phyloP scores from a whole-genome alignment of 176 grass and related monocot species.

The Elaeis guineensis region DNA sequence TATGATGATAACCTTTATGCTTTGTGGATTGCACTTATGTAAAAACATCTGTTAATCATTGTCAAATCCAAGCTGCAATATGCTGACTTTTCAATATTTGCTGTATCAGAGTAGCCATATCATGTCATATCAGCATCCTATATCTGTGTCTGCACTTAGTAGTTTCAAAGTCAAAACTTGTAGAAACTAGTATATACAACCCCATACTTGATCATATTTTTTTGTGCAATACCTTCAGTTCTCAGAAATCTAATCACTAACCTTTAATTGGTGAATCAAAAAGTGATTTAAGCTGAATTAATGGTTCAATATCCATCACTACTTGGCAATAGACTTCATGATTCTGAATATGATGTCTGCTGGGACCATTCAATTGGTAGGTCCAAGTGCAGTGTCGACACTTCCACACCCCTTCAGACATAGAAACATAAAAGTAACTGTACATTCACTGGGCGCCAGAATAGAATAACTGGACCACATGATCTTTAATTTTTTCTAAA shows the following conservation, averaged over 20 bases:
- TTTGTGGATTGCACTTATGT: too few species aligned
- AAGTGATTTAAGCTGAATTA: slow-evolving; percentile 34
- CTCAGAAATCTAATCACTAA: slow-evolving; percentile 36
- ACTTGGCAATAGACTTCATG: slow-evolving; percentile 46
- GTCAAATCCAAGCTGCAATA: too few species aligned
- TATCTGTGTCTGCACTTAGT: too few species aligned
- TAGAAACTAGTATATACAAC: too few species aligned
- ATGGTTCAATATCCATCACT: slow-evolving; percentile 22
- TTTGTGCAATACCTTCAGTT: too few species aligned
- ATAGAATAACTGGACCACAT: background rate
- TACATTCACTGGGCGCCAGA: slow-evolving; percentile 4
- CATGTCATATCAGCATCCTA: too few species aligned
- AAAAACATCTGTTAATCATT: too few species aligned
- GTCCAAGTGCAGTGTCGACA: slow-evolving; percentile 68
- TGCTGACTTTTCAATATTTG: too few species aligned
- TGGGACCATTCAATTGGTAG: slow-evolving; percentile 39
- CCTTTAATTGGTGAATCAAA: slow-evolving; percentile 40
- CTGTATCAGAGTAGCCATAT: too few species aligned
- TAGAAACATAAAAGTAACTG: slow-evolving; percentile 39
- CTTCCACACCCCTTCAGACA: slow-evolving; percentile 77
- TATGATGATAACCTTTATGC: too few species aligned
- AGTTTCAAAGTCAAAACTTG: too few species aligned
- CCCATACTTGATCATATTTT: too few species aligned
- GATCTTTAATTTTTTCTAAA: background rate
- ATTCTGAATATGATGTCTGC: slow-evolving; percentile 31